Evolutionary conservation across 495 filamentous ascomycete genomes (phyloP).

Genomic region (Hyaloscypha hepaticicola): DNA sequence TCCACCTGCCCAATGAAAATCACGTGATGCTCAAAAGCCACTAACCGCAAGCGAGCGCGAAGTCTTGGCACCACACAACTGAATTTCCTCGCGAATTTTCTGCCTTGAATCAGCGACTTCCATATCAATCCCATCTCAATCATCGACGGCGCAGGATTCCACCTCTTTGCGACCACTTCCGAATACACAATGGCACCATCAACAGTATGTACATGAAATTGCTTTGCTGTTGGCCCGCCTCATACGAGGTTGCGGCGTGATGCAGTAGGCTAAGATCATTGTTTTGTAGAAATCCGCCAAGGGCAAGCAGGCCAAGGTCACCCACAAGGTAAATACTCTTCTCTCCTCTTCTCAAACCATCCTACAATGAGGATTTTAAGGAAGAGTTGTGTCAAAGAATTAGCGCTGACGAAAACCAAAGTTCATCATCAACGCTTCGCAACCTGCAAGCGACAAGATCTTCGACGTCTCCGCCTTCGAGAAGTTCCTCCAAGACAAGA

Average conservation of each 20-base stretch:
- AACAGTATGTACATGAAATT: slow-evolving; percentile 34
- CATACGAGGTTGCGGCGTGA: slow-evolving; percentile 51
- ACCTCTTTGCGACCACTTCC: slow-evolving; percentile 34
- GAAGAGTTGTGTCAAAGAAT: slow-evolving; percentile 14
- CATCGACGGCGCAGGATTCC: slow-evolving; percentile 28
- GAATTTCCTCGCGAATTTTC: neutral
- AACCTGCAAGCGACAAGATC: slow-evolving; percentile 98
- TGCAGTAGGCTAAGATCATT: slow-evolving; percentile 88
- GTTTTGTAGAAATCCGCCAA: slow-evolving; percentile 57
- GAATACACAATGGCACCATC: slow-evolving; percentile 32
- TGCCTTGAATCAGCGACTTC: neutral
- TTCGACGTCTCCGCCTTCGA: slow-evolving; percentile 98
- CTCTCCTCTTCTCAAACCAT: neutral
- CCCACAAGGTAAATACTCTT: slow-evolving; percentile 56
- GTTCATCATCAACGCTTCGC: slow-evolving; percentile 98
- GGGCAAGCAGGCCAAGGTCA: slow-evolving; percentile 60
- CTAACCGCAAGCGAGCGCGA: slow-evolving; percentile 3
- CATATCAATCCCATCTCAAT: slow-evolving; percentile 13
- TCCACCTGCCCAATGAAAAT: neutral
- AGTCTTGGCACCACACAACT: slow-evolving; percentile 14
- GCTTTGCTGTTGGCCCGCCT: slow-evolving; percentile 36
- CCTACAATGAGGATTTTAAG: neutral
- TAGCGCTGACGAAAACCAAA: slow-evolving; percentile 36
- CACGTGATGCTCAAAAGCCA: neutral
- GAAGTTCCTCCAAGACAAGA: slow-evolving; percentile 99